phyloP scores from a whole-genome alignment of 768 basidiomycete species.

The Lentinula edodes region DNA sequence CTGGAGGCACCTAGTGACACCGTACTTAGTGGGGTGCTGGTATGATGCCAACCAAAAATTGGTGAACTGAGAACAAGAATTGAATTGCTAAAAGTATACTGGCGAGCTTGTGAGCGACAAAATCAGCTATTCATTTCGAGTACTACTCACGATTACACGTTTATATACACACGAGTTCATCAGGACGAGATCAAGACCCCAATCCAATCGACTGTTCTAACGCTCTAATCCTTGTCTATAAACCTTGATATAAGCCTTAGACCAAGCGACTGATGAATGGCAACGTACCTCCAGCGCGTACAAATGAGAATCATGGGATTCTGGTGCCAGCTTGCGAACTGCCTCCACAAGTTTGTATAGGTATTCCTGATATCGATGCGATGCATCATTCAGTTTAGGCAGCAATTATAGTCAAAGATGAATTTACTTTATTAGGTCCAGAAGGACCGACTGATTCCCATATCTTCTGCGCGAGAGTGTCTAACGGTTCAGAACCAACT shows the following conservation, averaged over 20 bases:
- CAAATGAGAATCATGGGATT: constrained; percentile 72
- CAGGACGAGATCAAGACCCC: neutral
- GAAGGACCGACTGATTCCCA: constrained; percentile 80
- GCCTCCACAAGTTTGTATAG: constrained; percentile 72
- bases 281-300: constrained; percentile 62
- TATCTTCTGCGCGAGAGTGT: constrained; percentile 61
- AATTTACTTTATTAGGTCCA: constrained; percentile 76
- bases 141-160: too few species aligned
- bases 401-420: neutral
- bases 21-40: too few species aligned
- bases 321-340: constrained; percentile 67
- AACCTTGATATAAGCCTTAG: too few species aligned
- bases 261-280: too few species aligned
- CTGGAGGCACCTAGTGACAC: too few species aligned
- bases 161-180: neutral
- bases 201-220: neutral
- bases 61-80: too few species aligned
- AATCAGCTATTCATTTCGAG: too few species aligned
- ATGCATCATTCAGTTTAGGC: too few species aligned
- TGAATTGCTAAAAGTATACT: too few species aligned
- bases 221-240: neutral
- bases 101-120: too few species aligned
- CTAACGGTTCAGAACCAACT: constrained; percentile 86
- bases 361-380: constrained; percentile 59
- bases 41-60: too few species aligned